Conservation (phyloP, 148 eudicot species). For the Talinum fruticosum region DNA sequence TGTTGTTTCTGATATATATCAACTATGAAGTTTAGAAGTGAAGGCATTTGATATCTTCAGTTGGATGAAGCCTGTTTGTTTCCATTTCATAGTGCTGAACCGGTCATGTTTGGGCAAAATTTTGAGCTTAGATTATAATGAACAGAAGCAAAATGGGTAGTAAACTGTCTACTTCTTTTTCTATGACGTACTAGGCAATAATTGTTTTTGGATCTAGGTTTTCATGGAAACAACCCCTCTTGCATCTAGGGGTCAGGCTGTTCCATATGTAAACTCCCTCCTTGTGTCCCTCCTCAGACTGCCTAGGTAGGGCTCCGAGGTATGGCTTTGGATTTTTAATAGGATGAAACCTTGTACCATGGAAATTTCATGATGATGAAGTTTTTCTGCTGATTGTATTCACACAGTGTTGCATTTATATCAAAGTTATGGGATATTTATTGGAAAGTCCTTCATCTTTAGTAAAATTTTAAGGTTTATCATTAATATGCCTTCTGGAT, state of each 20-base stretch:
- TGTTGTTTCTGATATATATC: background rate
- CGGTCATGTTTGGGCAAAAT: background rate
- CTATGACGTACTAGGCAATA: background rate
- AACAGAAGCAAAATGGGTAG: background rate
- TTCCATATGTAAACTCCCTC: no score
- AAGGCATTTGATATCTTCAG: constrained; percentile 1
- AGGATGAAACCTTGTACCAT: no score
- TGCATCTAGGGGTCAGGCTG: background rate
- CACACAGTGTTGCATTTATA: no score
- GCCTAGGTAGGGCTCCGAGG: background rate
- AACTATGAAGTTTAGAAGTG: background rate
- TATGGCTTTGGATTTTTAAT: no score
- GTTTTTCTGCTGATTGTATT: no score
- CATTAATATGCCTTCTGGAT: background rate
- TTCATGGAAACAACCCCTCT: background rate
- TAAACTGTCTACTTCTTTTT: background rate
- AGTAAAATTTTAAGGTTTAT: background rate
- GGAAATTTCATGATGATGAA: no score
- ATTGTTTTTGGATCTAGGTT: background rate
- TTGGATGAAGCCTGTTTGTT: background rate
- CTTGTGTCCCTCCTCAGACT: background rate
- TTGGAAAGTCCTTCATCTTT: background rate
- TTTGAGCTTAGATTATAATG: background rate
- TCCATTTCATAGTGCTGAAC: background rate
- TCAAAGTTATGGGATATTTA: background rate